Base-by-base conservation (phyloP, 2,329 filamentous ascomycete genomes). In the Xylaria multiplex region DNA sequence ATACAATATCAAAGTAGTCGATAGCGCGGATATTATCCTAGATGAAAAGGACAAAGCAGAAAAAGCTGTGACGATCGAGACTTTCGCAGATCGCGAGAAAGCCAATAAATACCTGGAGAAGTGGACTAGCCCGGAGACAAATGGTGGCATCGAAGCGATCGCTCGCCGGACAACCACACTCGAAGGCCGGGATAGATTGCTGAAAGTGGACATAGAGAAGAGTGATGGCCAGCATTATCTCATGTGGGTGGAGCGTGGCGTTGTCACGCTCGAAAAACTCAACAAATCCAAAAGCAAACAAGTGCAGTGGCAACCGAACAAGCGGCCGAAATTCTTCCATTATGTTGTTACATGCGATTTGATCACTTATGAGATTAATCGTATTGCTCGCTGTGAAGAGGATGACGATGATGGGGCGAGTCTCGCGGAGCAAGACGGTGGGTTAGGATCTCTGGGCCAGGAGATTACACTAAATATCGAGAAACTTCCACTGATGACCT, bases 261-360 rank as follows among this genome's bases (percentile, higher is more conserved):
- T 66, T 24, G 64, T 69, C 8, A 27, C 60, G 9, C 27, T 60
- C 11, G 40, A 11, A 1, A 53, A 68, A 14, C 62, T 72, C 2
- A 64, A 46, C 1, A 24, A 53, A 2, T 40, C 49, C 1, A 40
- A 59, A 52, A 65, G 54, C n/a, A 35, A 9, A 1, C 59, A 68
- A 7, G 59, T 49, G 56, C 70, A 71, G 52, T 72, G 71, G 71
- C 53, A 64, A 4, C 48, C 55, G 1, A 48, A 13, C 2, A 45
- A 48, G 14, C 52, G 72, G 14, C 70, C 66, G 0, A 69, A 56
- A 30, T n/a, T 73, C 11, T 62, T 54, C 0, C 71, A 70, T 22
- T 74, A 69, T 24, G 52, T 72, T 46, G 73, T 74, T 49, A 63
- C 68, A 16, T 72, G 72, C 66, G 70, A 73, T 22, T 60, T 72